These are phyloP conservation scores for Chrysoporthe austroafricana DNA, from an alignment of 2,329 filamentous ascomycete genomes.

Conservation along the genomic window DNA sequence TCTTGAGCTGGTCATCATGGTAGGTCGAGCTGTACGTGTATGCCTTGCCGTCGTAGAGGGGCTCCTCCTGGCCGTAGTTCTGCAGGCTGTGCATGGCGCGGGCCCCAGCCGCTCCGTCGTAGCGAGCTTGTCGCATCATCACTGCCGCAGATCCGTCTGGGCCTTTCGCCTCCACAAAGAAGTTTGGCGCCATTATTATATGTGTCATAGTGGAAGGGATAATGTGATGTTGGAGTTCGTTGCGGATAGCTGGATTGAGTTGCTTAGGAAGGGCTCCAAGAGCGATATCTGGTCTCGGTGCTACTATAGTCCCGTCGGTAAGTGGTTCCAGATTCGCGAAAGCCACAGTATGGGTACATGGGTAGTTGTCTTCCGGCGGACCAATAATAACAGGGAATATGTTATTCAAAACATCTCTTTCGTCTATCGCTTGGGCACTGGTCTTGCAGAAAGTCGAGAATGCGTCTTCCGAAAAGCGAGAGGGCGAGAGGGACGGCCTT, in stretches of 20 bases:
- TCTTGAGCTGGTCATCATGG: slow-evolving; percentile 39
- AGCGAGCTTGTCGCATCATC: slow-evolving; percentile 41
- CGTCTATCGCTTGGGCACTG: slow-evolving; percentile 37
- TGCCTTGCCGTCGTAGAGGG: slow-evolving; percentile 43
- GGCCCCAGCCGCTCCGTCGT: slow-evolving; percentile 25
- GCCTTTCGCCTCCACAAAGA: slow-evolving; percentile 47
- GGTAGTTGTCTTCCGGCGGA: slow-evolving; percentile 32
- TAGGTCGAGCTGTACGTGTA: slow-evolving; percentile 46
- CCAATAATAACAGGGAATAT: slow-evolving; percentile 40
- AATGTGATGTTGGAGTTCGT: slow-evolving; percentile 35
- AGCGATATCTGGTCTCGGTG: slow-evolving; percentile 39
- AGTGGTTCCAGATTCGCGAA: slow-evolving; percentile 44
- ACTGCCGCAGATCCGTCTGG: slow-evolving; percentile 38
- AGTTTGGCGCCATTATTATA: slow-evolving; percentile 43
- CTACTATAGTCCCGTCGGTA: slow-evolving; percentile 37
- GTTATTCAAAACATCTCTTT: slow-evolving; percentile 39
- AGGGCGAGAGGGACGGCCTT: slow-evolving; percentile 42
- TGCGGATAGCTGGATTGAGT: slow-evolving; percentile 28
- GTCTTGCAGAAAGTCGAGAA: slow-evolving; percentile 37
- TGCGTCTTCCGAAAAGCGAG: slow-evolving; percentile 37
- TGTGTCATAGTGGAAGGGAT: slow-evolving; percentile 39
- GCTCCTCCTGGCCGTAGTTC: slow-evolving; percentile 31
- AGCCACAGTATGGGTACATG: slow-evolving; percentile 34
- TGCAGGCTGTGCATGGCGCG: slow-evolving; percentile 4
- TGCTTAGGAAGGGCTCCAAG: slow-evolving; percentile 35